These are phyloP conservation scores for Epichloe sp. DNA, from an alignment of 2,329 filamentous ascomycete species.

Conservation along the genomic window DNA sequence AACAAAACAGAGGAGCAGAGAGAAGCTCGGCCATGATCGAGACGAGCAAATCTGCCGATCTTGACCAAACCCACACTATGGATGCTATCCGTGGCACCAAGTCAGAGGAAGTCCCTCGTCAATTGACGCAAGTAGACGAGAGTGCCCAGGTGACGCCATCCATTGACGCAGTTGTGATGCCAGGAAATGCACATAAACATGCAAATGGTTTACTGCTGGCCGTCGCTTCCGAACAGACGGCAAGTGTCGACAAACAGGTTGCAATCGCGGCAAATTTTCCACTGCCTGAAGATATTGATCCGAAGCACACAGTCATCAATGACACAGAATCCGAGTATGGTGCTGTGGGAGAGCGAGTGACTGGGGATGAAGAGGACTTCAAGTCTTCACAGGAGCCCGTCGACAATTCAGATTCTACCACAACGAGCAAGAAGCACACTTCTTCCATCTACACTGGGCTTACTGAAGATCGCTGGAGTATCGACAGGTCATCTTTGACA, in stretches of 20 bases:
- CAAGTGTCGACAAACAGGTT: neutral
- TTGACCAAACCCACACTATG: neutral
- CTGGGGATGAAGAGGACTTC: constrained; percentile 1
- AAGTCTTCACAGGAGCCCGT: constrained; percentile 1
- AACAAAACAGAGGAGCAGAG: constrained; percentile 3
- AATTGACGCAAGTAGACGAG: neutral
- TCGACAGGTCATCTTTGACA: constrained; percentile 23
- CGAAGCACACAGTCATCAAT: neutral
- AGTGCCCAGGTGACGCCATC: neutral
- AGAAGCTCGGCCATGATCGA: neutral
- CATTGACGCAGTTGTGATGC: neutral
- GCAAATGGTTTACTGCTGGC: neutral
- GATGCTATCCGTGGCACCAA: neutral
- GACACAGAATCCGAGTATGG: constrained; percentile 1
- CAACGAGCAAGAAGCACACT: constrained; percentile 20
- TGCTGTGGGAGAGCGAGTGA: neutral
- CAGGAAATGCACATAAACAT: constrained; percentile 1
- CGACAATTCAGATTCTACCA: constrained; percentile 17
- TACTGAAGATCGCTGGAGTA: constrained; percentile 24
- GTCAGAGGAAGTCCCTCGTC: neutral
- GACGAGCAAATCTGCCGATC: neutral
- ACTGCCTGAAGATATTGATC: constrained; percentile 2
- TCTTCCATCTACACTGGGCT: constrained; percentile 26
- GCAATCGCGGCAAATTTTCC: neutral
- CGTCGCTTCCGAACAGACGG: neutral